phyloP scores from a whole-genome alignment of 768 basidiomycete species.

The Galerina sulciceps region DNA sequence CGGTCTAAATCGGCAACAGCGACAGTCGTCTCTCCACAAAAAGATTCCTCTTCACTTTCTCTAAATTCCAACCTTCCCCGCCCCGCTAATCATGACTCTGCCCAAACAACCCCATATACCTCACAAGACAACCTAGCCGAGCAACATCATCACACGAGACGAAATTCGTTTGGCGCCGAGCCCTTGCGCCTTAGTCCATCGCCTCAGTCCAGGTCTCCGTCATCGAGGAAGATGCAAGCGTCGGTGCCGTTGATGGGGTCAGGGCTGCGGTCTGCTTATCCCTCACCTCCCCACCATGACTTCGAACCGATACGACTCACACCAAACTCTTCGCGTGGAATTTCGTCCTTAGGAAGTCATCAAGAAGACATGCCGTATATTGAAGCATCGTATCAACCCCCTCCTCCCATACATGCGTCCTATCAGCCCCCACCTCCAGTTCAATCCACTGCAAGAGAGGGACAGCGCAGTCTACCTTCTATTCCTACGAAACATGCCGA shows the following conservation, averaged over 20 bases:
- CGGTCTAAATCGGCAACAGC: conserved; percentile 13
- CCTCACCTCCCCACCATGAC: conserved; percentile 12
- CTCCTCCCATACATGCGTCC: conserved; percentile 22
- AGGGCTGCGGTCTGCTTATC: conserved; percentile 1
- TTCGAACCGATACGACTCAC: conserved; percentile 10
- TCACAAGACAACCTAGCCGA: not conserved
- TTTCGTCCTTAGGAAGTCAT: not conserved
- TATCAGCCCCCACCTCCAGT: conserved; percentile 19
- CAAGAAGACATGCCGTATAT: conserved; percentile 14
- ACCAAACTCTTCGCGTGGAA: not conserved
- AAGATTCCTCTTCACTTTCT: conserved; percentile 1
- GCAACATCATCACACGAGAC: conserved; percentile 2
- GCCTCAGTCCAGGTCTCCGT: not conserved
- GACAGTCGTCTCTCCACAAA: not conserved
- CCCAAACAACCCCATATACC: not conserved
- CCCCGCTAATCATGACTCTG: not conserved
- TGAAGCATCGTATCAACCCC: conserved; percentile 34
- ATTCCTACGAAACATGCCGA: not conserved
- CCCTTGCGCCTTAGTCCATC: not conserved
- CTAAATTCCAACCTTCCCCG: not conserved
- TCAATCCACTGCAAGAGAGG: not conserved
- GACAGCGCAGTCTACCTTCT: not conserved
- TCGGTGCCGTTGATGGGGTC: not conserved
- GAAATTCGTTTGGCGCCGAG: conserved; percentile 4
- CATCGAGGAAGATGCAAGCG: not conserved